These are phyloP conservation scores for Monilinia vaccinii-corymbosi DNA, from an alignment of 2,329 filamentous ascomycete genomes.

Conservation along the genomic window DNA sequence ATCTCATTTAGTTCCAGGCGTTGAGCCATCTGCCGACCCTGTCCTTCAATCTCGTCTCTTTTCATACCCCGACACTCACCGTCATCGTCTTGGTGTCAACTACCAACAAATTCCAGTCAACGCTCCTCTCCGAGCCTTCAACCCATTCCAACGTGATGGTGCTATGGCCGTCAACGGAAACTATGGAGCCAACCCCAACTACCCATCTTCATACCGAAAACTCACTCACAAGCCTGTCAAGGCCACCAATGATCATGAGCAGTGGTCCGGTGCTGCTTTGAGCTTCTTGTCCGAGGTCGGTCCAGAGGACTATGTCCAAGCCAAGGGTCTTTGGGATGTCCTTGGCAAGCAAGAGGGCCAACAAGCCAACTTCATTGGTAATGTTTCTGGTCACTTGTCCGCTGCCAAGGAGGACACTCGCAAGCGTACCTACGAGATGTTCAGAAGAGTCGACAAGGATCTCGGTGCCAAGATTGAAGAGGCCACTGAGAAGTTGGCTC, in stretches of 20 bases:
- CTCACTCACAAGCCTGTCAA: constrained; percentile 37
- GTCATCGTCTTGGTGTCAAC: constrained; percentile 47
- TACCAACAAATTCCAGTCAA: constrained; percentile 49
- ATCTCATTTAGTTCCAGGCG: constrained; percentile 55
- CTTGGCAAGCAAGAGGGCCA: constrained; percentile 41
- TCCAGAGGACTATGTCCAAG: constrained; percentile 29
- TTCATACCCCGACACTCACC: constrained; percentile 59
- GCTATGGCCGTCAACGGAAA: constrained; percentile 59
- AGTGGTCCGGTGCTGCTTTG: constrained; percentile 39
- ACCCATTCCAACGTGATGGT: constrained; percentile 68
- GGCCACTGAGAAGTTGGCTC: constrained; percentile 38
- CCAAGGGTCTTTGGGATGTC: constrained; percentile 30
- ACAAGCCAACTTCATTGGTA: constrained; percentile 52
- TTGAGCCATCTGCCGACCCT: constrained; percentile 61
- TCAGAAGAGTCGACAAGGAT: constrained; percentile 43
- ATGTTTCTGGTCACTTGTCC: constrained; percentile 47
- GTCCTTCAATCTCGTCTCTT: constrained; percentile 62
- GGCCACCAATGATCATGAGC: constrained; percentile 36
- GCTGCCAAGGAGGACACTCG: constrained; percentile 46
- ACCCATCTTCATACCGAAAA: constrained; percentile 41
- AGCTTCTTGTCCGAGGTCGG: constrained; percentile 36
- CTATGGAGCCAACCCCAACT: constrained; percentile 52
- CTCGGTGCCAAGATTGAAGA: constrained; percentile 44
- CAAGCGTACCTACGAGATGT: constrained; percentile 52
- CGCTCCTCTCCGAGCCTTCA: constrained; percentile 40